Evolutionary conservation across 768 basidiomycete species (phyloP).

Genomic region (Kwoniella botswanensis): DNA sequence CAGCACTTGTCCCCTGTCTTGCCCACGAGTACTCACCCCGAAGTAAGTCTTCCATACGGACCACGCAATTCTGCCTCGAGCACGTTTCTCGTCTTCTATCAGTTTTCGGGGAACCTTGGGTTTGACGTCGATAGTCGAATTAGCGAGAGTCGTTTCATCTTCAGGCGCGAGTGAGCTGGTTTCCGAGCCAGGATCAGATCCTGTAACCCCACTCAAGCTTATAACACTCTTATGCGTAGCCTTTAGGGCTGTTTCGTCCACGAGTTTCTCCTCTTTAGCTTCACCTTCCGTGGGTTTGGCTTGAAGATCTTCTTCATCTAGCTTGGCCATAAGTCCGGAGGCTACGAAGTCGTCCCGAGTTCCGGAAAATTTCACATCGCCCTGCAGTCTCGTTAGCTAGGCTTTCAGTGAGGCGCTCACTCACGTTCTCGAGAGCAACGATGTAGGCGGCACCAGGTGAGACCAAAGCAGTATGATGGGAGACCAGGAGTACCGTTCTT

Average conservation of each 20-base stretch:
- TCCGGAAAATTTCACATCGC: slow-evolving; percentile 77
- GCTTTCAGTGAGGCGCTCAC: neutral
- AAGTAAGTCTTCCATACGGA: slow-evolving; percentile 72
- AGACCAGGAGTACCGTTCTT: slow-evolving; percentile 85
- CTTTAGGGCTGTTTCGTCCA: slow-evolving; percentile 29
- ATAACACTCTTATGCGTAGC: slow-evolving; percentile 36
- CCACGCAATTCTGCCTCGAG: slow-evolving; percentile 70
- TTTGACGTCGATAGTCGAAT: slow-evolving; percentile 51
- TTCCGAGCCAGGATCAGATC: slow-evolving; percentile 62
- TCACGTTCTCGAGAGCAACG: slow-evolving; percentile 61
- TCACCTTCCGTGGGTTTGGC: slow-evolving; percentile 27
- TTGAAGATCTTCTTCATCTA: slow-evolving; percentile 60
- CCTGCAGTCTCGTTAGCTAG: slow-evolving; percentile 59
- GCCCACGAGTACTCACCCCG: slow-evolving; percentile 57
- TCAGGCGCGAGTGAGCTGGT: slow-evolving; percentile 61
- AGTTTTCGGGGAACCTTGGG: slow-evolving; percentile 74
- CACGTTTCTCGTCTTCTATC: slow-evolving; percentile 74
- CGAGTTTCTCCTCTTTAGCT: slow-evolving; percentile 29
- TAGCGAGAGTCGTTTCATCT: slow-evolving; percentile 44
- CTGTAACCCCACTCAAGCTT: slow-evolving; percentile 33
- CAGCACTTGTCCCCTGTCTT: neutral
- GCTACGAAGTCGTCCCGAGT: slow-evolving; percentile 67
- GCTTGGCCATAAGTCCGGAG: slow-evolving; percentile 70
- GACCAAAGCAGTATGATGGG: slow-evolving; percentile 91
- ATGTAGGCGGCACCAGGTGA: slow-evolving; percentile 78